phyloP scores from a whole-genome alignment of 306 rosid species.

The Vigna trinervia region DNA sequence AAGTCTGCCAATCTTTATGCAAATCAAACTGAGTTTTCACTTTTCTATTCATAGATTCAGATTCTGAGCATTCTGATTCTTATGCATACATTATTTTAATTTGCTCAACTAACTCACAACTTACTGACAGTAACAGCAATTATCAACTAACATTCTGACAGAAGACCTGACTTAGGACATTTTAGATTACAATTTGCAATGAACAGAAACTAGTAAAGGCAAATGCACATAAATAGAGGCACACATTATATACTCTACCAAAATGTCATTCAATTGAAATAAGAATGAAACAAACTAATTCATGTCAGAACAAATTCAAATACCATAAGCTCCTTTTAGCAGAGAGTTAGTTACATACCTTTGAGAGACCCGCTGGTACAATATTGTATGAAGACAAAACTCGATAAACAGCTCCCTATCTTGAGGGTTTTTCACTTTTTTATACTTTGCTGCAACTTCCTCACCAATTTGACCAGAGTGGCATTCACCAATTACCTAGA shows the following conservation, averaged over 20 bases:
- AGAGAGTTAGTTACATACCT: conserved; percentile 56
- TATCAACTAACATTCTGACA: background rate
- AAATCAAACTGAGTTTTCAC: background rate
- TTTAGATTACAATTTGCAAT: background rate
- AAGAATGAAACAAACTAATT: conserved; percentile 26
- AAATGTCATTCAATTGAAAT: conserved; percentile 41
- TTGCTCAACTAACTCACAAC: background rate
- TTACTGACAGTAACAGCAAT: background rate
- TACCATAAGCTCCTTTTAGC: conserved; percentile 44
- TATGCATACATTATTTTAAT: background rate
- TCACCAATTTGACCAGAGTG: conserved; percentile 68
- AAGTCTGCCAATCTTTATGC: background rate
- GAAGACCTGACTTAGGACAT: background rate
- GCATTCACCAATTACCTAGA: conserved; percentile 88
- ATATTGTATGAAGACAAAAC: conserved; percentile 83
- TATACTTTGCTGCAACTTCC: conserved; percentile 76
- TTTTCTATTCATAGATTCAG: background rate
- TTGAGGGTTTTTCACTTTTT: conserved; percentile 53
- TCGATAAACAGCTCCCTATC: conserved; percentile 79
- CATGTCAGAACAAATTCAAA: conserved; percentile 24
- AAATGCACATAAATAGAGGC: background rate
- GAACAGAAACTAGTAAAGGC: background rate
- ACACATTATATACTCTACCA: background rate
- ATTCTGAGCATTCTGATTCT: background rate
- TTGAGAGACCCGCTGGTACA: conserved; percentile 81